phyloP scores from a whole-genome alignment of 2,329 filamentous ascomycete species.

The Cordyceps cicadae region DNA sequence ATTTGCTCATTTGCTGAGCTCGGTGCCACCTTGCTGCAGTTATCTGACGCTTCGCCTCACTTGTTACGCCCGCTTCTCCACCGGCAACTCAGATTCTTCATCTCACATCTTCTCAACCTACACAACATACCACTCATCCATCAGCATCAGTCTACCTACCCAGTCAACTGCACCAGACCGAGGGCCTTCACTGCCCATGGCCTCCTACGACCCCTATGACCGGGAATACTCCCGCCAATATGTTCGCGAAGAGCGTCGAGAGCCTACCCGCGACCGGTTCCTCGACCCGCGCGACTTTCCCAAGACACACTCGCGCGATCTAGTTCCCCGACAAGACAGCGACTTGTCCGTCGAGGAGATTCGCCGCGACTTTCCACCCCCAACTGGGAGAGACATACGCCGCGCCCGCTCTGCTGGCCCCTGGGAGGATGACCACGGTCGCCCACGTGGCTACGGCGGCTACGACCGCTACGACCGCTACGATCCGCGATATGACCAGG shows the following conservation, averaged over 20 bases:
- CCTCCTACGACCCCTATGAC: slow-evolving; percentile 49
- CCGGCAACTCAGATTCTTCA: slow-evolving; percentile 2
- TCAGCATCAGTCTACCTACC: slow-evolving; percentile 32
- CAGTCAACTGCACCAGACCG: neutral
- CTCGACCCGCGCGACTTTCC: slow-evolving; percentile 44
- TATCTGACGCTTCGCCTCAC: slow-evolving; percentile 11
- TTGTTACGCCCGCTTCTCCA: slow-evolving; percentile 4
- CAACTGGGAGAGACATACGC: slow-evolving; percentile 43
- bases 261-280: slow-evolving; percentile 45
- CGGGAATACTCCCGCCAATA: slow-evolving; percentile 42
- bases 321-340: slow-evolving; percentile 61
- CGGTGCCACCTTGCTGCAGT: slow-evolving; percentile 1
- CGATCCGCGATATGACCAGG: slow-evolving; percentile 26
- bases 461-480: slow-evolving; percentile 32
- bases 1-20: slow-evolving; percentile 2
- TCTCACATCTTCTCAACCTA: slow-evolving; percentile 1
- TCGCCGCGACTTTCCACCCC: slow-evolving; percentile 74
- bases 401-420: slow-evolving; percentile 58
- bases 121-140: neutral
- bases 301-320: slow-evolving; percentile 39
- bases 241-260: slow-evolving; percentile 45
- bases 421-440: slow-evolving; percentile 46
- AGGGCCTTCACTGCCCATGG: slow-evolving; percentile 21
- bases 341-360: slow-evolving; percentile 73
- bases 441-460: slow-evolving; percentile 40